Percentiles rank a stretch among this genome's conserved stretches.
phyloP scores from a whole-genome alignment of 2,329 filamentous ascomycete genomes.

The Penicillium sp. region DNA sequence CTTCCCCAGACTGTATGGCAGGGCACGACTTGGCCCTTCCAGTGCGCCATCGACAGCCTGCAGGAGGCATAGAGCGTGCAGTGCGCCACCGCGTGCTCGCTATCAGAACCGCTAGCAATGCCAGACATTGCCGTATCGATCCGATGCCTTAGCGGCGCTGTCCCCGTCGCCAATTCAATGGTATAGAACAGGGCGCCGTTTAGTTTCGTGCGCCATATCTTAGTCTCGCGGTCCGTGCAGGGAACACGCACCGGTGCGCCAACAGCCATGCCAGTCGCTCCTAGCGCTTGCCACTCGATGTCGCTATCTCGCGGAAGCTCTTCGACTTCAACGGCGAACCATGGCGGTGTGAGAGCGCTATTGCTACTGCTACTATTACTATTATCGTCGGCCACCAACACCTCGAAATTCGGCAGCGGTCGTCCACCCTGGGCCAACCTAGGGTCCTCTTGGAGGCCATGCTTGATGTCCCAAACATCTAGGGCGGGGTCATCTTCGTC shows the following conservation, averaged over 20 bases:
- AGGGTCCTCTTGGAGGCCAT: slow-evolving; percentile 50
- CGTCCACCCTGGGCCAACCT: slow-evolving; percentile 23
- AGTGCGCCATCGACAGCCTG: slow-evolving; percentile 19
- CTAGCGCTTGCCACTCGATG: slow-evolving; percentile 80
- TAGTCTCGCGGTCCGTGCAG: slow-evolving; percentile 15
- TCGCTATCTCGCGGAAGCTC: slow-evolving; percentile 68
- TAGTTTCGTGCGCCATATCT: slow-evolving; percentile 21
- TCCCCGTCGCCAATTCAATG: slow-evolving; percentile 27
- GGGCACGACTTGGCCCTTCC: slow-evolving; percentile 37
- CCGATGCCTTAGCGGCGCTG: slow-evolving; percentile 17
- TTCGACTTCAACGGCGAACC: slow-evolving; percentile 72
- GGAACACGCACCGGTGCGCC: slow-evolving; percentile 11
- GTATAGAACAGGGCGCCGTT: slow-evolving; percentile 23
- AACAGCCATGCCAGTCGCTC: slow-evolving; percentile 43
- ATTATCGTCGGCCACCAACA: slow-evolving; percentile 17
- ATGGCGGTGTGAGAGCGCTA: slow-evolving; percentile 50
- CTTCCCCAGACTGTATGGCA: slow-evolving; percentile 40
- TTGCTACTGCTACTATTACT: background rate
- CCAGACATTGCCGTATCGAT: slow-evolving; percentile 23
- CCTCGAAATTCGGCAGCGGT: slow-evolving; percentile 25
- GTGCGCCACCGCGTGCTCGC: slow-evolving; percentile 21
- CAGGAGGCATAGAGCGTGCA: slow-evolving; percentile 34
- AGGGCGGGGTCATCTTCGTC: slow-evolving; percentile 48
- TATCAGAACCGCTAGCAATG: background rate
- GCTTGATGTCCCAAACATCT: slow-evolving; percentile 52